These are phyloP conservation scores for Penicillium flavigenum DNA, from an alignment of 495 filamentous ascomycete genomes.

Conservation along the genomic window DNA sequence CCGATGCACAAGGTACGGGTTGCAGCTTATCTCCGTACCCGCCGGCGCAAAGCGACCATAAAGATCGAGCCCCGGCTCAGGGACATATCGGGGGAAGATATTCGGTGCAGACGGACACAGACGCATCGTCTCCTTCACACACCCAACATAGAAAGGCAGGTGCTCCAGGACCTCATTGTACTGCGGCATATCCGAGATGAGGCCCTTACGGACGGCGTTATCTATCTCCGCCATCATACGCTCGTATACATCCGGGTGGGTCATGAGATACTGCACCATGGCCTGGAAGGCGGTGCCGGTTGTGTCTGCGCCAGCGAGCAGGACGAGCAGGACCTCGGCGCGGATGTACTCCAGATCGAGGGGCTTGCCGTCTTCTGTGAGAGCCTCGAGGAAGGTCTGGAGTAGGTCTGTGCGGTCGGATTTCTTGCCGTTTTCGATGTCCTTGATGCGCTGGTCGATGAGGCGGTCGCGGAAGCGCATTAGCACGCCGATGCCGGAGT, in stretches of 20 bases:
- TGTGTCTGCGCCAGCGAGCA: conserved; percentile 66
- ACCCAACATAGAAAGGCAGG: conserved; percentile 49
- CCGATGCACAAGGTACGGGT: conserved; percentile 54
- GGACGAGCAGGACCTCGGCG: conserved; percentile 54
- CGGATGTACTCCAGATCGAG: conserved; percentile 52
- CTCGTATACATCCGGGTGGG: conserved; percentile 44
- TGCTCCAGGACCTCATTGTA: conserved; percentile 46
- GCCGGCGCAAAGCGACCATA: conserved; percentile 54
- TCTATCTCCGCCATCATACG: conserved; percentile 60
- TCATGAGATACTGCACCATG: conserved; percentile 53
- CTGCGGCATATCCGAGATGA: conserved; percentile 36
- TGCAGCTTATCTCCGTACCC: conserved; percentile 58
- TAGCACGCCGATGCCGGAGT: conserved; percentile 42
- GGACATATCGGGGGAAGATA: conserved; percentile 47
- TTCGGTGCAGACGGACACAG: conserved; percentile 54
- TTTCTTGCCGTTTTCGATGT: conserved; percentile 30
- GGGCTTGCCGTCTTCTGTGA: conserved; percentile 45
- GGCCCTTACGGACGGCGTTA: conserved; percentile 40
- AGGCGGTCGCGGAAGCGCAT: conserved; percentile 54
- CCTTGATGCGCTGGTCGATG: conserved; percentile 37
- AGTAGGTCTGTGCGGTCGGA: conserved; percentile 30
- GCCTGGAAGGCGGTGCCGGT: conserved; percentile 57
- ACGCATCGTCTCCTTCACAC: conserved; percentile 54
- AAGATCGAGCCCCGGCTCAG: conserved; percentile 52
- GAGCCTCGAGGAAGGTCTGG: conserved; percentile 44